Evolutionary conservation across 2,329 filamentous ascomycete species (phyloP), one percentile per base, ranked within the genome.

Genomic region (Gnomoniopsis smithogilvyi): DNA sequence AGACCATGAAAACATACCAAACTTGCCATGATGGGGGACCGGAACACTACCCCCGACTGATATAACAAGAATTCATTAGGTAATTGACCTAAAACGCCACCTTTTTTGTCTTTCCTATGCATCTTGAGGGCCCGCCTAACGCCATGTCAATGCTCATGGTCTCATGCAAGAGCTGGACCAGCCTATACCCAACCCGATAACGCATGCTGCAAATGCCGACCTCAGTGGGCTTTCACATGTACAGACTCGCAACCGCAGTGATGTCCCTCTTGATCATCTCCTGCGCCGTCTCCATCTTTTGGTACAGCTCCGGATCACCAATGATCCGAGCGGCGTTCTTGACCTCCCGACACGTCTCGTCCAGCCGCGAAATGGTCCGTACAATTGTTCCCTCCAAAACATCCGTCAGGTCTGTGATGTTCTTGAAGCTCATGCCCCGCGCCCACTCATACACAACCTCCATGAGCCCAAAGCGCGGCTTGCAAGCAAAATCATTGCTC

Each of bases 381-480:
- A 99, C 95, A 75, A 99, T 98, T 0, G 95, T 98, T 1, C 95
- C 95, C 74, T 99, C 95, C 68, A 98, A 86, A 59, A 99, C 93
- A 72, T 98, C 94, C 8, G 95, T 99, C 70, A 99, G 77, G 65
- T 94, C 90, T 0, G 94, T 98, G 66, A 99, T 99, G 64, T 95
- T 94, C 75, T 96, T 96, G 81, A 99, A 99, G 54, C 91, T 94
- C 92, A 98, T 98, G 26, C 95, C 95, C 52, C 92, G 82, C 11
- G 95, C 95, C 95, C 95, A 99, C 74, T 99, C 95, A 72, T 98
- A 97, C 36, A 99, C 96, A 0, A 99, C 95, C 74, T 99, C 95
- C 71, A 96, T 92, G 58, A 99, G 83, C 1, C 94, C 95, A 70
- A 99, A 99, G 11, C 94, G 84, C 2, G 93, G 92, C 56, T 88